Evolutionary conservation across 371 early-diverging fungal genomes (phyloP), one percentile per base, ranked within the genome.

Genomic region (Haplosporangium sp.): DNA sequence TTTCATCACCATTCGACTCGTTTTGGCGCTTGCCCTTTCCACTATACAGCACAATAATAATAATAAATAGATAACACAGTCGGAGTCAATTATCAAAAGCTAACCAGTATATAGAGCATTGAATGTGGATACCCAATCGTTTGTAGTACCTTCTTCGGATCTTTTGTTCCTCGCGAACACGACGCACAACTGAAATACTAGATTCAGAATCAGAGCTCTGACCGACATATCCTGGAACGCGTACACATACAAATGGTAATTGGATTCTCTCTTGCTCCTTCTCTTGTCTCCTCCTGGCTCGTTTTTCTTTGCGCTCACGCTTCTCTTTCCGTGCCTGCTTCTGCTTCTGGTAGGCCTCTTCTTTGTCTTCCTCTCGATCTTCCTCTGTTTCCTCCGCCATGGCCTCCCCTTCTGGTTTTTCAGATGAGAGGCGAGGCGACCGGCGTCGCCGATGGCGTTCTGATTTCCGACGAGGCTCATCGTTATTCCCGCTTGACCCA

Each of bases 131-230:
- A 46, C 12, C 10, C n/a, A 12, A 11, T 46, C 46, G 11, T 5
- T 46, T 10, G 6, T 6, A n/a, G 14, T 66, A 73, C 74, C 68
- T 59, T n/a, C 43, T 63, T 14, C 50, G 53, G 2, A 61, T 20
- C 36, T 38, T 62, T 45, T 62, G 68, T 13, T 66, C 53, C 36
- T 63, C 57, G 8, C 67, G 67, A 21, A 67, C 61, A n/a, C 68
- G 56, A 20, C 79, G 64, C 18, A 71, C 58, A 23, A 77, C 79
- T 12, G 68, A 61, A 20, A 77, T 77, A 52, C 58, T 71, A 0
- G 67, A 67, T 37, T 77, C 79, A 14, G 79, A 77, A 46, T 77
- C 79, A 8, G 79, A 77, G 55, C 65, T 77, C 53, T 71, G 68
- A 18, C 68, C 45, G n/a, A 62, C 52, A 57, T 71, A 77, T 55